A percentile compares a stretch with the other conserved stretches of the same genome.
Evolutionary conservation across 148 eudicot species (phyloP).

Genomic region (Limonium bicolor): DNA sequence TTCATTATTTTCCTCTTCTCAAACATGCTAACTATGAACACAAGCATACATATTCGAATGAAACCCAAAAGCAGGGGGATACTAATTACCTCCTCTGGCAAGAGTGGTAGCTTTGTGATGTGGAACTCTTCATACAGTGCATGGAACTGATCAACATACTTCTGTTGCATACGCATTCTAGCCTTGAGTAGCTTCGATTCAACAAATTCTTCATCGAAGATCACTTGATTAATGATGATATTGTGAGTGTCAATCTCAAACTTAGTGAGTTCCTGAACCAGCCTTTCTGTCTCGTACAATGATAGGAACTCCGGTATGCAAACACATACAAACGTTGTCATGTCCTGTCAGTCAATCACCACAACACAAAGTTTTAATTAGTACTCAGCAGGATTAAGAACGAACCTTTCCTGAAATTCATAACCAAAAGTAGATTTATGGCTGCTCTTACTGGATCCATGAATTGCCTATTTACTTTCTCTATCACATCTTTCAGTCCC

Average conservation of each 20-base stretch:
- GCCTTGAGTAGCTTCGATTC: slow-evolving; percentile 94
- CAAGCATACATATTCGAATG: neutral
- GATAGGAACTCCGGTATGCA: slow-evolving; percentile 97
- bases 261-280: slow-evolving; percentile 84
- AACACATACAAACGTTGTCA: slow-evolving; percentile 89
- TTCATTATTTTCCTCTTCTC: neutral
- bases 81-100: slow-evolving; percentile 80
- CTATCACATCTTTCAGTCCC: slow-evolving; percentile 91
- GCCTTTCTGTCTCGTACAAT: slow-evolving; percentile 86
- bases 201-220: slow-evolving; percentile 73
- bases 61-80: neutral
- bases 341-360: slow-evolving; percentile 50
- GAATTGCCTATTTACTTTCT: slow-evolving; percentile 88
- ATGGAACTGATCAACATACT: slow-evolving; percentile 82
- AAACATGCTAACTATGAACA: neutral
- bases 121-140: slow-evolving; percentile 83
- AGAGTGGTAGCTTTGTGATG: slow-evolving; percentile 82
- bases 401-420: too few relatives aligned
- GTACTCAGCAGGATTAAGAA: too few relatives aligned
- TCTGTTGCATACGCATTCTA: slow-evolving; percentile 92
- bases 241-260: slow-evolving; percentile 96
- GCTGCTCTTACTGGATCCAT: slow-evolving; percentile 80
- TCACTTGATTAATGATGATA: slow-evolving; percentile 79
- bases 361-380: too few relatives aligned
- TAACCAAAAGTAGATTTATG: too few relatives aligned